Evolutionary conservation across 2,329 filamentous ascomycete genomes (phyloP), one percentile per base, ranked within the genome.

Genomic region (Sarocladiaceae sp.): DNA sequence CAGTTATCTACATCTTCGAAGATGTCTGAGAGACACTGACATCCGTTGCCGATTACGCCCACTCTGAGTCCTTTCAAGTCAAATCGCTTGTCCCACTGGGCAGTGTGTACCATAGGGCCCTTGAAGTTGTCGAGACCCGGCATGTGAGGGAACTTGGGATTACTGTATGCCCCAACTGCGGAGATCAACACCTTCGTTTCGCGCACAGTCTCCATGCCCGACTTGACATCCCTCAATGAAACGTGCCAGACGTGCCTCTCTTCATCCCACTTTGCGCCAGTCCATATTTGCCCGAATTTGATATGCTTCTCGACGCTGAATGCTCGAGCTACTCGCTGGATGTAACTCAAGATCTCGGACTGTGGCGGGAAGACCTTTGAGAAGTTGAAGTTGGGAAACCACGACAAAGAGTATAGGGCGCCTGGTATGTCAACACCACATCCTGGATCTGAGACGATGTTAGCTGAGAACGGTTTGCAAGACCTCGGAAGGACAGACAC

Each of bases 11-110:
- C n/a, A n/a, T n/a, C n/a, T n/a, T n/a, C n/a, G 13, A 29, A 29
- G 26, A 29, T 29, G 13, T 7, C 26, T 29, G 9, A 13, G 26
- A 29, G 13, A 29, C 26, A 29, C 26, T 55, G 62, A 48, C 59
- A 63, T 3, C 62, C 62, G 24, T 61, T 64, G 3, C 62, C 62
- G n/a, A 66, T 62, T 16, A 67, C 55, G 2, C 56, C 62, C 2
- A 67, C 54, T 29, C 26, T 29, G 9, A 29, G 26, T 29, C 26
- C 26, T 9, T 7, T 29, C 26, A 29, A 29, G 26, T 29, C 26
- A 29, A 9, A 7, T 2, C 54, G 47, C 51, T 65, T 66, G 33
- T 50, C 55, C 63, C 62, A 67, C 13, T 49, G 48, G 2, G 63
- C 63, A 1, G 58, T 60, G 39, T 67, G 64, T 21, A 63, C 55